Evolutionary conservation across 306 rosid genomes (phyloP), one percentile per base, ranked within the genome.

Genomic region (Crotalaria pallida): DNA sequence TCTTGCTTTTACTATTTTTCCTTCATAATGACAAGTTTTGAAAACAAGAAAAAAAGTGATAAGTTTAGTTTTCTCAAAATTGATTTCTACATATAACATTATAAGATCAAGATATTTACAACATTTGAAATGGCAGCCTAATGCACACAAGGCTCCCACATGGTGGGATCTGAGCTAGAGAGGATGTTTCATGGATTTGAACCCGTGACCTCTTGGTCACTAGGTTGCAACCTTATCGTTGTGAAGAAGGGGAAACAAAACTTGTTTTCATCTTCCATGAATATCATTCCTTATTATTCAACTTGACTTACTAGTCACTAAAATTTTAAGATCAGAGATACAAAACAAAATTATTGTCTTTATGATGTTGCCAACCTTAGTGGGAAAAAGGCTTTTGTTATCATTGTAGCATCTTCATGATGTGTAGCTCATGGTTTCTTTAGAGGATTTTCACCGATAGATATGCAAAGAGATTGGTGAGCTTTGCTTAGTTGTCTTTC

Each of bases 321-420:
- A 43, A 55, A 47, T 33, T 19, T 52, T 74, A 57, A 45, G 5
- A 43, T 52, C 6, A 4, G 40, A 34, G 18, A 56, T 68, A n/a
- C n/a, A n/a, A n/a, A n/a, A n/a, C n/a, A n/a, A n/a, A n/a, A n/a
- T n/a, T n/a, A n/a, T n/a, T n/a, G n/a, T n/a, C n/a, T 38, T 38
- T 38, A 38, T 38, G 13, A 38, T 10, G 44, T 4, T 38, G 44
- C 44, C 44, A 3, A 0, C 10, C 44, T 10, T 38, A 38, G 13
- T 38, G 13, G 8, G 44, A n/a, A 38, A 10, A 38, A 38, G 44
- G 44, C 44, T 38, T 38, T 38, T 1, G 13, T 38, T 38, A 10
- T 34, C 62, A 18, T 21, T 45, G 66, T 58, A 36, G 36, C 74
- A 63, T 64, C 45, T 60, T 79, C 27, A 41, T 51, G 72, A 55